phyloP scores from a whole-genome alignment of 805 yeast species.

The Wickerhamiella musiphila region DNA sequence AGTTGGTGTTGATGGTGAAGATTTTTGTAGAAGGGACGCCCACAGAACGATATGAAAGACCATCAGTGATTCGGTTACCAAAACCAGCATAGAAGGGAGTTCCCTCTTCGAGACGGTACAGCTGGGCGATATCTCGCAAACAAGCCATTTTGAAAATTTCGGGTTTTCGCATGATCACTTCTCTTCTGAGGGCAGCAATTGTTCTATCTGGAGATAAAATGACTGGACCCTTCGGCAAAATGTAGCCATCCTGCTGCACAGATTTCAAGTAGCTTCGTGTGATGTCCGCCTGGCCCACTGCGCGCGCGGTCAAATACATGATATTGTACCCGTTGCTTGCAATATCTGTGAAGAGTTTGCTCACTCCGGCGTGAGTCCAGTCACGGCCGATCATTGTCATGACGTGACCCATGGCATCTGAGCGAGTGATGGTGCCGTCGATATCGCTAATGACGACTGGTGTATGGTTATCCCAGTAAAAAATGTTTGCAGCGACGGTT shows the following conservation, averaged over 20 bases:
- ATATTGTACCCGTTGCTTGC: conserved; percentile 77
- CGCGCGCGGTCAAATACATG: conserved; percentile 82
- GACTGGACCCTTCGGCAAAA: conserved; percentile 80
- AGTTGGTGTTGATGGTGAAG: conserved; percentile 89
- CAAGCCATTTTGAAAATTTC: conserved; percentile 99
- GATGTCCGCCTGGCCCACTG: conserved; percentile 88
- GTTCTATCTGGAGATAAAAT: conserved; percentile 91
- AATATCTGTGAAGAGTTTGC: conserved; percentile 78
- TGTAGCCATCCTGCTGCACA: conserved; percentile 57
- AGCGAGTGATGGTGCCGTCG: conserved; percentile 94
- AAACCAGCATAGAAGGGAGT: conserved; percentile 96
- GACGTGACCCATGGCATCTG: conserved; percentile 94
- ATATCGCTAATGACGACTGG: conserved; percentile 95
- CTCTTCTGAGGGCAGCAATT: conserved; percentile 83
- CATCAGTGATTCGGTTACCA: conserved; percentile 93
- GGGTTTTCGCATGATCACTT: conserved; percentile 84
- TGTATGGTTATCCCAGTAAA: conserved; percentile 63
- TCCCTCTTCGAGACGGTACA: conserved; percentile 36
- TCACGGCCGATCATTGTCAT: conserved; percentile 85
- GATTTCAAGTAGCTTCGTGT: conserved; percentile 71
- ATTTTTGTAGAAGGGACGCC: conserved; percentile 88
- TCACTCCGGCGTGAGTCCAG: conserved; percentile 97
- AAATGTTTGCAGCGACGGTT: conserved; percentile 52
- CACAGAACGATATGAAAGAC: conserved; percentile 81
- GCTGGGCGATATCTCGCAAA: conserved; percentile 60